Percentiles rank a stretch among this genome's conserved stretches.
Evolutionary conservation across 2,329 filamentous ascomycete genomes (phyloP).

Genomic region (Whalleya microplaca): DNA sequence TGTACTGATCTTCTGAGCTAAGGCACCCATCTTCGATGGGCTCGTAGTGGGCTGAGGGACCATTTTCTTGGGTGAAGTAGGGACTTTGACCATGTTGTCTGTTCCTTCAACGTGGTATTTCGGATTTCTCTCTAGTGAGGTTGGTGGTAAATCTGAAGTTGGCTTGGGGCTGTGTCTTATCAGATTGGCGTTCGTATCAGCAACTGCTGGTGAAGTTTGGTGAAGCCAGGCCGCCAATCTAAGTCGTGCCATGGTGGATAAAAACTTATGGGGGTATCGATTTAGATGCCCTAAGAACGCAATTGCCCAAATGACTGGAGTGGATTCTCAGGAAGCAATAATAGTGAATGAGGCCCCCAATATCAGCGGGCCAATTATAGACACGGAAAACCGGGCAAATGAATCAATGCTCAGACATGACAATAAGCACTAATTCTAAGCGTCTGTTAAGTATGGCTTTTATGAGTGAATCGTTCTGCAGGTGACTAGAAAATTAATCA

Average conservation of each 20-base stretch:
- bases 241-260: conserved; percentile 22
- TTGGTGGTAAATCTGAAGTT: conserved; percentile 4
- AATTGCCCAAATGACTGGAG: conserved; percentile 9
- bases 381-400: conserved; percentile 2
- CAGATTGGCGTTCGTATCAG: conserved; percentile 9
- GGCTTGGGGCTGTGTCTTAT: conserved; percentile 11
- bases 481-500: conserved; percentile 6
- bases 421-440: too few relatives aligned
- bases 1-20: conserved; percentile 52
- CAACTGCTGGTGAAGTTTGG: conserved; percentile 10
- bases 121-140: conserved; percentile 8
- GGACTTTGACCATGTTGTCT: conserved; percentile 4
- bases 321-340: neutral
- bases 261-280: conserved; percentile 3
- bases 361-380: conserved; percentile 7
- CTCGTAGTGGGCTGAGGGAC: conserved; percentile 7
- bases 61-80: conserved; percentile 1
- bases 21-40: conserved; percentile 45
- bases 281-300: conserved; percentile 3
- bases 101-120: conserved; percentile 10
- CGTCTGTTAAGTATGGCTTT: too few relatives aligned
- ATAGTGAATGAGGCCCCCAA: neutral
- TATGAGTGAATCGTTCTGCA: neutral
- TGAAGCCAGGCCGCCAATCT: conserved; percentile 24
- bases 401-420: conserved; percentile 1